phyloP scores from a whole-genome alignment of 352 stramenopile genomes.

The Phytopythium kandeliae region DNA sequence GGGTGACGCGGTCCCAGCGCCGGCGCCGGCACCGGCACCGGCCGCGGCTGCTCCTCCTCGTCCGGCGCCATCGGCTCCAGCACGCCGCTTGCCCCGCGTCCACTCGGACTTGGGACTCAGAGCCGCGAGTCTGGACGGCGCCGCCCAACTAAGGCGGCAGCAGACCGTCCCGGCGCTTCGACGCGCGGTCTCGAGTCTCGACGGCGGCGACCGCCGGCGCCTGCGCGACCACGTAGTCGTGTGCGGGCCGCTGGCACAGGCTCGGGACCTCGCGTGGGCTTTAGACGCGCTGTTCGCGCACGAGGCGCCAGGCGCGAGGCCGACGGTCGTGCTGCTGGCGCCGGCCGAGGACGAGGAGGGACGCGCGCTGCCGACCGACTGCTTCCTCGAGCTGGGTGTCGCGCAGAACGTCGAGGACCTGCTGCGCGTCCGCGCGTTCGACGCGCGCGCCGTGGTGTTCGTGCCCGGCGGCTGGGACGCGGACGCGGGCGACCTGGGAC shows the following conservation, averaged over 20 bases:
- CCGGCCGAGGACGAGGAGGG: conserved; percentile 25
- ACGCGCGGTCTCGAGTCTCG: conserved; percentile 16
- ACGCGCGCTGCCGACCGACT: conserved; percentile 9
- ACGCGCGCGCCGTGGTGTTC: conserved; percentile 40
- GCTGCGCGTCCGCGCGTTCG: conserved; percentile 34
- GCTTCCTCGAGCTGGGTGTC: conserved; percentile 13
- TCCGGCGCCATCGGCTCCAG: not conserved
- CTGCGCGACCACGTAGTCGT: conserved; percentile 40
- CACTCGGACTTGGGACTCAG: conserved; percentile 1
- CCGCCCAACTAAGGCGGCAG: not conserved
- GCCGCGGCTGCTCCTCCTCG: too few species aligned
- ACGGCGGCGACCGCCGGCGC: conserved; percentile 7
- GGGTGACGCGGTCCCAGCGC: conserved; percentile 1
- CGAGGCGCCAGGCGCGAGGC: conserved; percentile 7
- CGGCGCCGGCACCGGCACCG: not conserved
- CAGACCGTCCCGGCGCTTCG: conserved; percentile 8
- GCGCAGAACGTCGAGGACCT: conserved; percentile 52
- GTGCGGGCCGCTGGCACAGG: conserved; percentile 32
- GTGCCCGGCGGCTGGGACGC: conserved; percentile 40
- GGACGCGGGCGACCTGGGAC: conserved; percentile 27
- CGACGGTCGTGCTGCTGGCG: conserved; percentile 56
- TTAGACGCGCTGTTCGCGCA: conserved; percentile 32
- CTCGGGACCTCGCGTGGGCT: conserved; percentile 32
- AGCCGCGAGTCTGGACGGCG: not conserved
- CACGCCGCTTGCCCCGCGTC: not conserved